These are phyloP conservation scores for Senecio squalidus DNA, from an alignment of 140 eudicot species.

Conservation along the genomic window DNA sequence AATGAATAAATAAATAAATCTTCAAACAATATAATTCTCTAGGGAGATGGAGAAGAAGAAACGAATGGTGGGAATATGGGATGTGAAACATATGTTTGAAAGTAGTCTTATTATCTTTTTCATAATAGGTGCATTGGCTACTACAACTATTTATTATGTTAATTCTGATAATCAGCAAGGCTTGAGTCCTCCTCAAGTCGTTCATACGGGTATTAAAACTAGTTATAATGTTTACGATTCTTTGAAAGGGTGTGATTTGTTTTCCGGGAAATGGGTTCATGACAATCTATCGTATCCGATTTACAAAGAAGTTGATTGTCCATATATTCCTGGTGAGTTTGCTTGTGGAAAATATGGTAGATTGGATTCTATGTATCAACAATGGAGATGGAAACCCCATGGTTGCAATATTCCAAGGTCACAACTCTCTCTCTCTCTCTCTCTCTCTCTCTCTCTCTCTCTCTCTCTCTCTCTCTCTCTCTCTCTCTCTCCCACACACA, in stretches of 20 bases:
- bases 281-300: constrained; percentile 50
- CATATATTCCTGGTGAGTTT: constrained; percentile 50
- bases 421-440: constrained; percentile 3
- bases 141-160: constrained; percentile 27
- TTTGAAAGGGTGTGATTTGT: constrained; percentile 40
- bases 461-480: background rate
- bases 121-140: constrained; percentile 28
- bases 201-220: background rate
- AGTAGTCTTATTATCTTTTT: constrained; percentile 25
- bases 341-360: constrained; percentile 54
- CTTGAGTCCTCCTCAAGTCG: background rate
- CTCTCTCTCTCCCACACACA: no score
- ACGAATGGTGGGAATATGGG: constrained; percentile 27
- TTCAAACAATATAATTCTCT: background rate
- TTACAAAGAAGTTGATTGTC: constrained; percentile 47
- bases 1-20: background rate
- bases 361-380: constrained; percentile 43
- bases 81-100: constrained; percentile 31
- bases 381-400: constrained; percentile 76
- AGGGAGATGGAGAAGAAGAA: constrained; percentile 25
- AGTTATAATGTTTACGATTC: constrained; percentile 3
- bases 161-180: constrained; percentile 3
- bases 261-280: constrained; percentile 55
- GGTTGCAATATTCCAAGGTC: constrained; percentile 53
- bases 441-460: constrained; percentile 10